phyloP scores from a whole-genome alignment of 345 rosid genomes.

The Eucalyptus albens region DNA sequence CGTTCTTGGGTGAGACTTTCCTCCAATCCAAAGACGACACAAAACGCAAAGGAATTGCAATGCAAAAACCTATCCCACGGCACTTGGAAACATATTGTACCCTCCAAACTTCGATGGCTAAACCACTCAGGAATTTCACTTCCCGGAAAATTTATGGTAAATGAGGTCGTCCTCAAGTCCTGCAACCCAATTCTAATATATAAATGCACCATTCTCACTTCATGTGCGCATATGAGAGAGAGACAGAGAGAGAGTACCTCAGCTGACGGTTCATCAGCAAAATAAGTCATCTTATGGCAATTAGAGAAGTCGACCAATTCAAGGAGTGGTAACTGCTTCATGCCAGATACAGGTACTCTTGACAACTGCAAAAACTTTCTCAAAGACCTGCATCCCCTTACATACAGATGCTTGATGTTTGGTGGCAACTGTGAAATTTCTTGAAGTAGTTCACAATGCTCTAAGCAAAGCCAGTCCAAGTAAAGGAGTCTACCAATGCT shows the following conservation, averaged over 20 bases:
- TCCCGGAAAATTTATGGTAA: background rate
- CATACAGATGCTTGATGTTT: accelerated
- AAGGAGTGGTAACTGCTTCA: background rate
- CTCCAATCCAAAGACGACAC: background rate
- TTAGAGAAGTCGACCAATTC: background rate
- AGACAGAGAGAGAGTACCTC: background rate
- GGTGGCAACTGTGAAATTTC: background rate
- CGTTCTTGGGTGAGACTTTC: background rate
- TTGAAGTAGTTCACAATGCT: background rate
- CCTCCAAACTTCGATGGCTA: background rate
- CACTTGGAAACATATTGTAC: background rate
- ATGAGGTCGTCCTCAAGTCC: background rate
- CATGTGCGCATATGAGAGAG: background rate
- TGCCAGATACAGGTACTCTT: background rate
- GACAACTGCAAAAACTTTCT: background rate
- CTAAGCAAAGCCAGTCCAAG: background rate
- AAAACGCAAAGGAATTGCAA: accelerated
- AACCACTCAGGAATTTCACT: background rate
- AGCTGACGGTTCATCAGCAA: background rate
- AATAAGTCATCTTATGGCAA: background rate
- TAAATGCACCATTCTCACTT: background rate
- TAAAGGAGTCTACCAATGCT: background rate
- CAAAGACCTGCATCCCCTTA: background rate
- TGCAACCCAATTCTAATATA: background rate
- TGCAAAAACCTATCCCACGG: accelerated